These are phyloP conservation scores for Aureococcus anophagefferens DNA, from an alignment of 108 stramenopile genomes.

Conservation along the genomic window DNA sequence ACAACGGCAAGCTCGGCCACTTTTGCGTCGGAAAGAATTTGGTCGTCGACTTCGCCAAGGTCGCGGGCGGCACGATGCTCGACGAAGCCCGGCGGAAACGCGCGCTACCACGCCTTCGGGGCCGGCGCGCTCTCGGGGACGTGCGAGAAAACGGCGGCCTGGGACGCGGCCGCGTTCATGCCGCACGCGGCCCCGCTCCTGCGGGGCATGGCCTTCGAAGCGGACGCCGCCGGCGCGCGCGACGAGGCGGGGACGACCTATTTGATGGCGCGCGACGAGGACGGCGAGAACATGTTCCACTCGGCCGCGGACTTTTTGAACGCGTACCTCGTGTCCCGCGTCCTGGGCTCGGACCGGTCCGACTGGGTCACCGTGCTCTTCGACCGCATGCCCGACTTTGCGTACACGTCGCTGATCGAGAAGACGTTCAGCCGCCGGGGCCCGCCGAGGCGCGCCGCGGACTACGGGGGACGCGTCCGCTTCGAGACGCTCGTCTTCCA, in stretches of 20 bases:
- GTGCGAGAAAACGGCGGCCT: not conserved
- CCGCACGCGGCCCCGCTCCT: not conserved
- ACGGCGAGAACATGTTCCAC: slow-evolving; percentile 28
- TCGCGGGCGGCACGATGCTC: too few relatives aligned
- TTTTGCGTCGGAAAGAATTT: too few relatives aligned
- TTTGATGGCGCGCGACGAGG: slow-evolving; percentile 21
- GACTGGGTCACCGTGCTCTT: slow-evolving; percentile 10
- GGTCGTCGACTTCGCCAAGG: too few relatives aligned
- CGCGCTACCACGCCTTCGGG: slow-evolving; percentile 3
- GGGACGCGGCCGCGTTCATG: not conserved
- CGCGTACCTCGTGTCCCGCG: slow-evolving; percentile 7
- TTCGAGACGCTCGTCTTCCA: slow-evolving; percentile 19
- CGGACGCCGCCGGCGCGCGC: too few relatives aligned
- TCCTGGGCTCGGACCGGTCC: not conserved
- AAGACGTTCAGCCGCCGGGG: not conserved
- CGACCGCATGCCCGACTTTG: slow-evolving; percentile 17
- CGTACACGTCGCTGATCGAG: slow-evolving; percentile 14
- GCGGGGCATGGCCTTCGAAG: not conserved
- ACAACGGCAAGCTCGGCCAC: too few relatives aligned
- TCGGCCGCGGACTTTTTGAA: slow-evolving; percentile 19
- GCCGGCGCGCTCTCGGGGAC: not conserved
- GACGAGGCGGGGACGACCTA: slow-evolving; percentile 1
- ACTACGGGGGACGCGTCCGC: not conserved
- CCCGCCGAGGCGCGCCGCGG: not conserved
- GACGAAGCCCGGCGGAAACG: not conserved